Conservation (phyloP, 768 basidiomycete species). For the Grammothele lineata region DNA sequence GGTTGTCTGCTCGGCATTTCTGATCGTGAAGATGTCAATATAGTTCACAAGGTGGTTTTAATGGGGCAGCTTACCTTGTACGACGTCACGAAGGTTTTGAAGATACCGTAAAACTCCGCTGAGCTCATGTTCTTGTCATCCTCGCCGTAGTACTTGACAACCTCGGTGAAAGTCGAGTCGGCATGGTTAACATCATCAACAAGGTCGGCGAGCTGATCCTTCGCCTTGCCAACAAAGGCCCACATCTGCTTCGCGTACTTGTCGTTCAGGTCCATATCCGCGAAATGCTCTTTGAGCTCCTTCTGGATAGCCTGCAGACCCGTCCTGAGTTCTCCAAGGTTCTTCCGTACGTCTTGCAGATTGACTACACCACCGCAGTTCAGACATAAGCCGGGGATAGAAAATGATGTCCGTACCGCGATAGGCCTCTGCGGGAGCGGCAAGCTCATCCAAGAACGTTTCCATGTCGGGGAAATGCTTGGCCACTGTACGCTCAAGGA, state of each 20-base stretch:
- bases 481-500: slow-evolving; percentile 83
- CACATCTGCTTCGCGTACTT: slow-evolving; percentile 91
- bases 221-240: slow-evolving; percentile 77
- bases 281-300: slow-evolving; percentile 77
- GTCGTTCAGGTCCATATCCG: slow-evolving; percentile 66
- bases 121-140: slow-evolving; percentile 84
- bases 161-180: slow-evolving; percentile 78
- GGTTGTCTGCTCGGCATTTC: slow-evolving; percentile 89
- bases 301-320: slow-evolving; percentile 77
- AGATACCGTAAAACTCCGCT: slow-evolving; percentile 92
- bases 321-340: slow-evolving; percentile 63
- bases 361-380: slow-evolving; percentile 52
- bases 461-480: slow-evolving; percentile 88
- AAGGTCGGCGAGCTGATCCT: slow-evolving; percentile 73
- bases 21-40: too few relatives aligned
- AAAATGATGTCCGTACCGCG: slow-evolving; percentile 76
- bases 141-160: slow-evolving; percentile 89
- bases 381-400: too few relatives aligned
- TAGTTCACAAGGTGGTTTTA: too few relatives aligned
- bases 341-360: slow-evolving; percentile 79
- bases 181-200: slow-evolving; percentile 85
- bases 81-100: slow-evolving; percentile 95
- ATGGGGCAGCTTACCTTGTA: slow-evolving; percentile 80
- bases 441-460: slow-evolving; percentile 83
- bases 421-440: slow-evolving; percentile 88